These are phyloP conservation scores for Spathaspora gorwiae DNA, from an alignment of 805 yeast species.

Conservation along the genomic window DNA sequence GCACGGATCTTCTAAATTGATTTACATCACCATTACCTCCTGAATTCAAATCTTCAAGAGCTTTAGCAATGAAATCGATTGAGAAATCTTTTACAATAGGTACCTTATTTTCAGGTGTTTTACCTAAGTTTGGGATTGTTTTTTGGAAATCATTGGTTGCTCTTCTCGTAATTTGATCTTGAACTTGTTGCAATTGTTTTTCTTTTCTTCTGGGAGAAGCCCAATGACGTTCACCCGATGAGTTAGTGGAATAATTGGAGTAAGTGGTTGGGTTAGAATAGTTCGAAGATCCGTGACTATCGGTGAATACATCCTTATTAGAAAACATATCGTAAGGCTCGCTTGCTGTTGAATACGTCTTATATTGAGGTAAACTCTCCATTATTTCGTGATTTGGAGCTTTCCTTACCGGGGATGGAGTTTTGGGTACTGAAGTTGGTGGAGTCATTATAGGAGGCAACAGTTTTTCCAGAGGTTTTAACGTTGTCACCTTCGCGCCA, in stretches of 20 bases:
- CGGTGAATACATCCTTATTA: constrained; percentile 7
- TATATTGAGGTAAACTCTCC: neutral
- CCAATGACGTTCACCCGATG: constrained; percentile 32
- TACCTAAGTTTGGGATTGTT: constrained; percentile 4
- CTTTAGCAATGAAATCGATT: constrained; percentile 43
- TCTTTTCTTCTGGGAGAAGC: constrained; percentile 38
- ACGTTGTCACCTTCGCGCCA: neutral
- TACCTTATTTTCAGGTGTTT: constrained; percentile 12
- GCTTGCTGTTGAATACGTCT: constrained; percentile 1
- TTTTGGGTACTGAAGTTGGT: neutral
- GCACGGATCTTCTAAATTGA: constrained; percentile 35
- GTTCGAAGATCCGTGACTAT: constrained; percentile 13
- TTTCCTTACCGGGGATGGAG: constrained; percentile 7
- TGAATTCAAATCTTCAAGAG: constrained; percentile 39
- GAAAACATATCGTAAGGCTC: constrained; percentile 5
- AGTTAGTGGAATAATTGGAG: constrained; percentile 12
- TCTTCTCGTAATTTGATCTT: constrained; percentile 32
- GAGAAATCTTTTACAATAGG: constrained; percentile 42
- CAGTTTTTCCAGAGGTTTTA: neutral
- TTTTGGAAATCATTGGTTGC: constrained; percentile 24
- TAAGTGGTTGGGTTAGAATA: constrained; percentile 6
- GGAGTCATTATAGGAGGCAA: neutral
- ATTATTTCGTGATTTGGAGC: constrained; percentile 4
- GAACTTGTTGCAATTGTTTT: constrained; percentile 29
- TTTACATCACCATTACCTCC: constrained; percentile 44